A percentile compares a stretch with the other conserved stretches of the same genome.
phyloP scores from a whole-genome alignment of 2,329 filamentous ascomycete genomes.

The Penicillium sp. region DNA sequence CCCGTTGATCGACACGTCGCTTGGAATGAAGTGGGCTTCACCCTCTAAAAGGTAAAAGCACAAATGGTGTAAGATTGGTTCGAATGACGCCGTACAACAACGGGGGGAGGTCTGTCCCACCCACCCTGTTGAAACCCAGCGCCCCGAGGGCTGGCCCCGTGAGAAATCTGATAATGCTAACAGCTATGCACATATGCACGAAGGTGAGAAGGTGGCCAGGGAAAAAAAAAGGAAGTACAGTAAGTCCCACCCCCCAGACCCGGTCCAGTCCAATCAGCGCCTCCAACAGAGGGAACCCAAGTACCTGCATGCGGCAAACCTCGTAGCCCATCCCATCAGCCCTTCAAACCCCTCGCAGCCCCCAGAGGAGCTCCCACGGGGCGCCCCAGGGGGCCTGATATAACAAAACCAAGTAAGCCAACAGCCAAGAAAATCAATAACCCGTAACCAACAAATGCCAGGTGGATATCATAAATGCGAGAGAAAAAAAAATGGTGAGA shows the following conservation, averaged over 20 bases:
- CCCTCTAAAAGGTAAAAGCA: background rate
- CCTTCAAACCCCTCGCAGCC: background rate
- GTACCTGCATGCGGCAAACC: slow-evolving; percentile 16
- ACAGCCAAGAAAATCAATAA: slow-evolving; percentile 1
- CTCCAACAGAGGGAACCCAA: slow-evolving; percentile 1
- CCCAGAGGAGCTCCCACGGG: background rate
- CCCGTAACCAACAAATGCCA: slow-evolving; percentile 20
- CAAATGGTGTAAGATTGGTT: slow-evolving; percentile 23
- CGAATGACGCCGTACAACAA: slow-evolving; percentile 19
- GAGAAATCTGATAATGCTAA: slow-evolving; percentile 2
- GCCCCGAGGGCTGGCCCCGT: slow-evolving; percentile 1
- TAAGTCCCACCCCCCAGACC: background rate
- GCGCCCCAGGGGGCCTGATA: background rate
- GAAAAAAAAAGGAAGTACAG: background rate
- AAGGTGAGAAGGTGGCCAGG: background rate
- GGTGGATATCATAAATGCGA: slow-evolving; percentile 32
- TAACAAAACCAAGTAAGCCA: background rate
- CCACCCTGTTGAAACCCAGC: slow-evolving; percentile 7
- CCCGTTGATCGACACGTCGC: slow-evolving; percentile 24
- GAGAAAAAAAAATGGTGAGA: slow-evolving; percentile 5
- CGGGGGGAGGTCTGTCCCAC: slow-evolving; percentile 16
- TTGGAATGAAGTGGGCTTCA: slow-evolving; percentile 1
- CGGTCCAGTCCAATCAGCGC: slow-evolving; percentile 7
- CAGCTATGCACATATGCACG: background rate
- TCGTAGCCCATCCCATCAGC: background rate